Conservation (phyloP, 1,284 basidiomycete species). For the Exobasidium cylindrosporum region DNA sequence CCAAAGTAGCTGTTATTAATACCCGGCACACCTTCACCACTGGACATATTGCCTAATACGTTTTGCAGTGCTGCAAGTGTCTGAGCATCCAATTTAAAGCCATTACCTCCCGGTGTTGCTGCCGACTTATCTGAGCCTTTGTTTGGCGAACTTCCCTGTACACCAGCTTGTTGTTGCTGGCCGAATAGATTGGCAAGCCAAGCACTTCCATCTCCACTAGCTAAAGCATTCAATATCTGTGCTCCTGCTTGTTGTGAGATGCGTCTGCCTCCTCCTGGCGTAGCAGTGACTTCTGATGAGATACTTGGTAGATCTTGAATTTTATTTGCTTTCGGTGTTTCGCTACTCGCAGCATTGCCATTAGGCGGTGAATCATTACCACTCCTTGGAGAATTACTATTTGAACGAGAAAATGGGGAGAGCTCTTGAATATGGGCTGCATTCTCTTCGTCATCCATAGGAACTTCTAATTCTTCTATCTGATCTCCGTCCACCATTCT, state of each 20-base stretch:
- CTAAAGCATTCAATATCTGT: slow-evolving; percentile 39
- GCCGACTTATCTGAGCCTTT: neutral
- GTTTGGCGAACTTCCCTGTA: neutral
- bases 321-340: neutral
- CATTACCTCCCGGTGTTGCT: slow-evolving; percentile 14
- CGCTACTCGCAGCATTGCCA: neutral
- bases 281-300: slow-evolving; percentile 26
- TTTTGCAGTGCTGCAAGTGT: slow-evolving; percentile 40
- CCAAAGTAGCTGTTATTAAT: slow-evolving; percentile 11
- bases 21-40: slow-evolving; percentile 5
- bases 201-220: slow-evolving; percentile 37
- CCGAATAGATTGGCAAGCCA: slow-evolving; percentile 42
- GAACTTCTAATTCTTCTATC: slow-evolving; percentile 11
- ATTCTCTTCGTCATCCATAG: slow-evolving; percentile 8
- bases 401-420: slow-evolving; percentile 10
- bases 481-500: neutral
- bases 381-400: slow-evolving; percentile 24
- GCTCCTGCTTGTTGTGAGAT: slow-evolving; percentile 33
- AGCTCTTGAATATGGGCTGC: slow-evolving; percentile 3
- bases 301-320: slow-evolving; percentile 20
- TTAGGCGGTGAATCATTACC: slow-evolving; percentile 6
- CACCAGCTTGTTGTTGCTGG: slow-evolving; percentile 7
- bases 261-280: slow-evolving; percentile 27
- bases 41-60: slow-evolving; percentile 21
- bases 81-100: slow-evolving; percentile 41